Base-by-base conservation (phyloP, 306 rosid genomes). In the Glycine tomentella region DNA sequence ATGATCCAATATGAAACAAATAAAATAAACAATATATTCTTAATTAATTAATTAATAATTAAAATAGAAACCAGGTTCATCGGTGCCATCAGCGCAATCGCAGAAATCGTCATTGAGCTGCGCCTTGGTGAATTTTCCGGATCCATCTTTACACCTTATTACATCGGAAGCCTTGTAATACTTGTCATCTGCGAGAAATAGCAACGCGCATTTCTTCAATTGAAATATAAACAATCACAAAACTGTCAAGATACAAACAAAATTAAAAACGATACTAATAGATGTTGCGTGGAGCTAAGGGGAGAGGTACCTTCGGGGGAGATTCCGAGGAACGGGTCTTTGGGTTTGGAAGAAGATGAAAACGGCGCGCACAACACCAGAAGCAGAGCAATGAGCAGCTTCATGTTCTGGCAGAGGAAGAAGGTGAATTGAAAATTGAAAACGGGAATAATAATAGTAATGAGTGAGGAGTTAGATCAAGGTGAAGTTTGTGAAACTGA, bases 91-190 rank as follows among this genome's bases (percentile, higher is more conserved):
- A 20, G 86, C 84, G 76, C 99, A 95, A 62, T 95, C 99, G 77
- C 99, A 95, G 86, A 85, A 95, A 80, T 95, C 89, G 36, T 95
- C 99, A 69, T 95, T 95, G 84, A 95, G 97, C 87, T 95, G 98
- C 8, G 81, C 81, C 77, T 82, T 88, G 84, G 75, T 86, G 88
- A 95, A 95, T 76, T 90, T 88, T 20, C 20, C 20, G 20, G 20
- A 20, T 20, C 20, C 20, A 20, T 20, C 20, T 20, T 20, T 20
- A 20, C 20, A 20, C 20, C 20, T 20, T 20, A 20, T 20, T 20
- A 20, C 20, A 20, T 20, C 20, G 20, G 20, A 20, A 20, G 20
- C 20, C 20, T 20, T 20, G 20, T 20, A 20, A 20, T 20, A 20
- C 20, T 20, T 20, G 20, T 20, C 20, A 20, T 20, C 20, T 20